Base-by-base conservation (phyloP, 805 yeast species). In the Candida vartiovaarae region DNA sequence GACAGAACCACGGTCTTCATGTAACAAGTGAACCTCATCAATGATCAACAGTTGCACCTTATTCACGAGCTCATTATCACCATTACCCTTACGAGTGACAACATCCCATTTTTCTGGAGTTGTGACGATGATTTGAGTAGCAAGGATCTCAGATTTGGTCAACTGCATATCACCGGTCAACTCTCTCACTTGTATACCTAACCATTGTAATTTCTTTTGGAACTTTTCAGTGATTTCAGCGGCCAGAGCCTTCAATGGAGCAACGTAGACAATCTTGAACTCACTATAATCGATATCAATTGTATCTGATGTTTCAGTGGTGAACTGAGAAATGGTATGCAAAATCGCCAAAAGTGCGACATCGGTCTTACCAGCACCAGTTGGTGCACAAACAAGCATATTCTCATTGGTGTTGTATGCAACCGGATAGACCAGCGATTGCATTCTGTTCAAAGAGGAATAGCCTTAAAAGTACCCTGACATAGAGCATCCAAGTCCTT, bases 51-150 rank as follows among this genome's bases (percentile, higher is more conserved):
- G 66, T 61, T 82, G 86, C 8, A 93, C 95, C 54, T 88, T 89
- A 9, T 84, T 78, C 3, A 87, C 86, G 38, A 90, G 63, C 52
- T 89, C 95, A 40, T 78, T 78, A 55, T 90, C 97, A 41, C 96
- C 97, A 52, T 75, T 83, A 33, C 90, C 82, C 59, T 93, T 93
- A 59, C 98, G 76, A 0, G 99, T 91, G 2, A 93, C 96, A 3
- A 93, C 97, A 66, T 89, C 97, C 97, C 97, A 89, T 62, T 89
- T 89, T 59, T 89, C 97, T 0, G 97, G 97, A 0, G 97, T 89
- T 1, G 96, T 90, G 3, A 89, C 96, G 50, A 89, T 84, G 34
- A 89, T 73, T 60, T 89, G 96, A 1, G 97, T 90, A 1, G 76
- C 75, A 55, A 78, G 61, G 34, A 89, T 87, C 61, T 89, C 96